A percentile compares a stretch with the other conserved stretches of the same genome.
Evolutionary conservation across 371 early-diverging fungal genomes (phyloP).

Genomic region (Mortierella sp.): DNA sequence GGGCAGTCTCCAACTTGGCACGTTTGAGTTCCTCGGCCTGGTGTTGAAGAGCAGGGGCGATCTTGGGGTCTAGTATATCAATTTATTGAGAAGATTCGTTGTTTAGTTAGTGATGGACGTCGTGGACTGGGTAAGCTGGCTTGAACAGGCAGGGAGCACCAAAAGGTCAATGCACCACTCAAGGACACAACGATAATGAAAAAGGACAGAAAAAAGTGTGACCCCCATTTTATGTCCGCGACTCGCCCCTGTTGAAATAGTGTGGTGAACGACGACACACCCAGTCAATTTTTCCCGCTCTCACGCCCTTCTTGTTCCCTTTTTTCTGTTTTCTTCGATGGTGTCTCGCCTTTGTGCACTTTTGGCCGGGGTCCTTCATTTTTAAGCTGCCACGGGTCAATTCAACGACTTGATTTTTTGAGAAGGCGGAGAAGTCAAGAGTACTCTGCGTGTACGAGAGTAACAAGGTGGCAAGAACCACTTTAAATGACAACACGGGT

Average conservation of each 20-base stretch:
- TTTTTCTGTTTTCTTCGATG: neutral
- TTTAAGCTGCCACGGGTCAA: neutral
- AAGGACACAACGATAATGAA: neutral
- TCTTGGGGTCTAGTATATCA: constrained; percentile 58
- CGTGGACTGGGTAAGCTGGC: neutral
- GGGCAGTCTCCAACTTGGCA: constrained; percentile 74
- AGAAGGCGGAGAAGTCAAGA: too few relatives aligned
- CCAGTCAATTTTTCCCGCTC: constrained; percentile 13
- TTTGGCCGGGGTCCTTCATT: neutral
- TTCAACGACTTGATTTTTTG: too few relatives aligned
- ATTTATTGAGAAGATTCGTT: neutral
- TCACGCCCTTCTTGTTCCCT: constrained; percentile 17
- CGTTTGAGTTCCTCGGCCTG: constrained; percentile 76
- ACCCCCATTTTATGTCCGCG: neutral
- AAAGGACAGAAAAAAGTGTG: neutral
- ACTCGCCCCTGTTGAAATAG: neutral
- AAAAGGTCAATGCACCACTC: neutral
- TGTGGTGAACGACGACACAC: neutral
- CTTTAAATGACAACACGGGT: neutral
- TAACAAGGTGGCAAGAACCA: too few relatives aligned
- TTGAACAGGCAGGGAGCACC: neutral
- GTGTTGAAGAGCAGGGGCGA: constrained; percentile 79
- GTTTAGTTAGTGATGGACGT: neutral
- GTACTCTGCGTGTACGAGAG: too few relatives aligned
- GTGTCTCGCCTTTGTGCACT: neutral